Percentiles rank a stretch among this genome's conserved stretches.
Conservation (phyloP, 2,329 filamentous ascomycete genomes). For the Apiospora saccharicola region DNA sequence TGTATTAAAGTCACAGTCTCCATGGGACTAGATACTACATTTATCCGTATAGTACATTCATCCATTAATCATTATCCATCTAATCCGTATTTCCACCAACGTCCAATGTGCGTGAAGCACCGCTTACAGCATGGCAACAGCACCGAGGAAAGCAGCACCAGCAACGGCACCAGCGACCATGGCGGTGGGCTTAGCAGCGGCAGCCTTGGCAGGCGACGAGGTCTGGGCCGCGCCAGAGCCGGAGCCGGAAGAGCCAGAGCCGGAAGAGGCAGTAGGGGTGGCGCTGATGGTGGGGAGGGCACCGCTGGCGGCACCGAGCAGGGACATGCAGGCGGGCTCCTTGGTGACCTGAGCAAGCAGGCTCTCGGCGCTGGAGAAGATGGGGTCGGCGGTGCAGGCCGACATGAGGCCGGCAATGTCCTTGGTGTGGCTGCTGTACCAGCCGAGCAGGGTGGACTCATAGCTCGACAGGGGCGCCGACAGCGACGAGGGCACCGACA, state of each 20-base stretch:
- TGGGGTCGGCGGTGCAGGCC: conserved; percentile 7
- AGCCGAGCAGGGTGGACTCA: conserved; percentile 9
- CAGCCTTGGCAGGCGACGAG: background rate
- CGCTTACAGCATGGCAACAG: conserved; percentile 21
- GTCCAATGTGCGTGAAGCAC: background rate
- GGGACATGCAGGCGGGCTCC: conserved; percentile 20
- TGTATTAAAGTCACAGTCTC: background rate
- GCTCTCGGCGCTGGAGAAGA: background rate
- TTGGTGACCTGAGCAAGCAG: conserved; percentile 19
- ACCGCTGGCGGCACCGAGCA: background rate
- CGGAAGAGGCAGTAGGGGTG: background rate
- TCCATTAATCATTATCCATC: conserved; percentile 3
- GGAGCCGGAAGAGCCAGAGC: background rate
- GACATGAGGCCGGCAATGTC: conserved; percentile 5
- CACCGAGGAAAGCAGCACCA: conserved; percentile 8
- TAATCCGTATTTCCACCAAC: too few relatives aligned
- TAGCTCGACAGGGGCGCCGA: conserved; percentile 3
- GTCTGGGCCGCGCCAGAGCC: background rate
- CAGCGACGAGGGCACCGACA: conserved; percentile 11
- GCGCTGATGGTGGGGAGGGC: background rate
- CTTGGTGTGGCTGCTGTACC: conserved; percentile 4
- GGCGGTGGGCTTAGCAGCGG: background rate
- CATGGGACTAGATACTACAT: background rate
- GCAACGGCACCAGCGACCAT: background rate
- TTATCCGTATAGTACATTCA: background rate